Conservation (phyloP, 805 yeast genomes). For the Wickerhamiella qilinensis region DNA sequence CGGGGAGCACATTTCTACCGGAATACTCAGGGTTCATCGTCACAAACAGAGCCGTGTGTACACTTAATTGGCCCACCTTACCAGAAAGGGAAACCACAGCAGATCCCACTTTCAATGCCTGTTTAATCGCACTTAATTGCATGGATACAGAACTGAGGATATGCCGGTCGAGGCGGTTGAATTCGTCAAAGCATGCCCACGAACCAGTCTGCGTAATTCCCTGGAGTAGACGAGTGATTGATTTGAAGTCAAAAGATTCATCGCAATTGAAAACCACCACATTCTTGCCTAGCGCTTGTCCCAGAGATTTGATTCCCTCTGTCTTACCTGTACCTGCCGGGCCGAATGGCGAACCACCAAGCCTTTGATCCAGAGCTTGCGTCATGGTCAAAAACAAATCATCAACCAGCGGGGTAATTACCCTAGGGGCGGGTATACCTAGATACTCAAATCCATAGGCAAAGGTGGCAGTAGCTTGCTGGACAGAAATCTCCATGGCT, state of each 20-base stretch:
- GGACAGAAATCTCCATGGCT: not conserved
- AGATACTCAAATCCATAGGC: slow-evolving; percentile 68
- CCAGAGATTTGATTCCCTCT: slow-evolving; percentile 74
- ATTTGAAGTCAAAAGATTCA: slow-evolving; percentile 65
- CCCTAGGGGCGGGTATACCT: slow-evolving; percentile 59
- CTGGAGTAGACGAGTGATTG: slow-evolving; percentile 58
- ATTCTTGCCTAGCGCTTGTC: slow-evolving; percentile 59
- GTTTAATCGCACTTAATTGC: slow-evolving; percentile 56
- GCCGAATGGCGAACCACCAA: slow-evolving; percentile 87
- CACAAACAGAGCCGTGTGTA: slow-evolving; percentile 48
- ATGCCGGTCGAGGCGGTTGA: slow-evolving; percentile 57
- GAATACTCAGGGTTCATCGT: slow-evolving; percentile 85
- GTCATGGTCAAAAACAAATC: slow-evolving; percentile 52
- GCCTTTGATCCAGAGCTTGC: slow-evolving; percentile 51
- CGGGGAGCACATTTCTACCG: slow-evolving; percentile 73
- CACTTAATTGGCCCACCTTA: slow-evolving; percentile 10
- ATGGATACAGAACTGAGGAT: slow-evolving; percentile 76
- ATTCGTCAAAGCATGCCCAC: slow-evolving; percentile 96
- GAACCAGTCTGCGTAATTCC: slow-evolving; percentile 77
- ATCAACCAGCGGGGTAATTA: slow-evolving; percentile 57
- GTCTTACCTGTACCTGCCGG: slow-evolving; percentile 98
- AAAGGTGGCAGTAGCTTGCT: slow-evolving; percentile 2
- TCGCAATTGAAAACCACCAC: slow-evolving; percentile 87
- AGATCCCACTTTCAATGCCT: slow-evolving; percentile 25
- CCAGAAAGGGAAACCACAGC: slow-evolving; percentile 15